phyloP scores from a whole-genome alignment of 257 asterid genomes.

The Buddleja alternifolia region DNA sequence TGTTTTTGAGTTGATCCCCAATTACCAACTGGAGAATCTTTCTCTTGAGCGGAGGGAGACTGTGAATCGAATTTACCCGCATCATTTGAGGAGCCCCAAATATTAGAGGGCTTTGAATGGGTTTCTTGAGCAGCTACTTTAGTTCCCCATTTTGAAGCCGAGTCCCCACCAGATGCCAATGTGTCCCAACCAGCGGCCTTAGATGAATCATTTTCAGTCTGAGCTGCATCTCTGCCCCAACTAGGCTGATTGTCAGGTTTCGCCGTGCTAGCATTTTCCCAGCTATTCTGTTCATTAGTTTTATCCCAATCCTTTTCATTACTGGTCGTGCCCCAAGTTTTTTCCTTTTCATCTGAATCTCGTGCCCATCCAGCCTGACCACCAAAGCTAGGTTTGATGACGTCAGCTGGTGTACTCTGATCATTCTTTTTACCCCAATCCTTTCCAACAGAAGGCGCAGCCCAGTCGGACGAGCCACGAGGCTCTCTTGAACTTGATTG shows the following conservation, averaged over 20 bases:
- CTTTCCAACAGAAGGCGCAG: slow-evolving; percentile 31
- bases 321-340: too few relatives aligned
- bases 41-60: slow-evolving; percentile 30
- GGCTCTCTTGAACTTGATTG: slow-evolving; percentile 18
- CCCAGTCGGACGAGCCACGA: slow-evolving; percentile 34
- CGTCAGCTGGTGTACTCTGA: background rate
- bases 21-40: slow-evolving; percentile 29
- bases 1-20: too few relatives aligned
- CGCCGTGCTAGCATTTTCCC: slow-evolving; percentile 26
- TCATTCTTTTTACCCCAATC: slow-evolving; percentile 27
- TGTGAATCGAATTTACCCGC: slow-evolving; percentile 43
- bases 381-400: background rate
- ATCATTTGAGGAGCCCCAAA: slow-evolving; percentile 52
- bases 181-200: slow-evolving; percentile 35
- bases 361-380: slow-evolving; percentile 2
- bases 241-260: slow-evolving; percentile 30
- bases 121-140: slow-evolving; percentile 35
- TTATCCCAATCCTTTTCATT: background rate
- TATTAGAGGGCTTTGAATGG: slow-evolving; percentile 30
- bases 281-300: slow-evolving; percentile 1
- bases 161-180: slow-evolving; percentile 25
- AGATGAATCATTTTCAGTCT: slow-evolving; percentile 28
- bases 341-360: slow-evolving; percentile 5
- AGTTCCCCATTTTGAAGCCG: slow-evolving; percentile 35
- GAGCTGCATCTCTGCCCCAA: slow-evolving; percentile 36